Percentiles rank a stretch among this genome's conserved stretches.
Evolutionary conservation across 148 eudicot genomes (phyloP).

Genomic region (Heliamphora exappendiculata): DNA sequence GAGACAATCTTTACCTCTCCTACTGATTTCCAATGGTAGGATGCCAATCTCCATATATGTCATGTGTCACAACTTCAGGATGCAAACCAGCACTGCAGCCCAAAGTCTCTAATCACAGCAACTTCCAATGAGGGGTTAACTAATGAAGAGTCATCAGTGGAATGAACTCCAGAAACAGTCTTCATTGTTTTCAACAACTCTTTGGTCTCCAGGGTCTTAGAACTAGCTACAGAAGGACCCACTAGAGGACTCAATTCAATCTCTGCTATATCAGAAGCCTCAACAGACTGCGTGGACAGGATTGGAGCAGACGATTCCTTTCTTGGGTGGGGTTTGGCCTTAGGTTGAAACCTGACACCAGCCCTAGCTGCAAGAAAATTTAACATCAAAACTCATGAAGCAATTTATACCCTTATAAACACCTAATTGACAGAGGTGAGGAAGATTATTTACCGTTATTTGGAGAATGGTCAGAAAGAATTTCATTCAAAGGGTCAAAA

Average conservation of each 20-base stretch:
- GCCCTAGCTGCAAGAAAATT: constrained; percentile 29
- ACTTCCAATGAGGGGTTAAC: background rate
- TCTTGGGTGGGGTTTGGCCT: constrained; percentile 40
- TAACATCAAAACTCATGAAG: background rate
- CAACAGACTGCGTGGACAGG: constrained; percentile 14
- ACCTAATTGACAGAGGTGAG: background rate
- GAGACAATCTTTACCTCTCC: constrained; percentile 28
- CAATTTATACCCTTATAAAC: background rate
- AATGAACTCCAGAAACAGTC: constrained; percentile 3
- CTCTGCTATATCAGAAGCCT: constrained; percentile 11
- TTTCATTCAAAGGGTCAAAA: constrained; percentile 20
- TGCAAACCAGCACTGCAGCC: constrained; percentile 10
- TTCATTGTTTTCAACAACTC: background rate
- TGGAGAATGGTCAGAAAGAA: background rate
- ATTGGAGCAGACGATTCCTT: constrained; percentile 20
- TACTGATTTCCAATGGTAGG: constrained; percentile 19
- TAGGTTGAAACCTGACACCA: constrained; percentile 55
- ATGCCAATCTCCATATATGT: constrained; percentile 8
- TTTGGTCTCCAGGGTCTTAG: background rate
- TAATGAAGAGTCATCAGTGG: constrained; percentile 3
- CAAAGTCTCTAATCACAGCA: constrained; percentile 14
- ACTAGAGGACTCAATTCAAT: constrained; percentile 8
- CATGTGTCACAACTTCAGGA: constrained; percentile 16
- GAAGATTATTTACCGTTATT: constrained; percentile 4
- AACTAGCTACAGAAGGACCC: constrained; percentile 9